A percentile compares a stretch with the other conserved stretches of the same genome.
Evolutionary conservation across 2,329 filamentous ascomycete species (phyloP).

Genomic region (Calonectria fujianensis): DNA sequence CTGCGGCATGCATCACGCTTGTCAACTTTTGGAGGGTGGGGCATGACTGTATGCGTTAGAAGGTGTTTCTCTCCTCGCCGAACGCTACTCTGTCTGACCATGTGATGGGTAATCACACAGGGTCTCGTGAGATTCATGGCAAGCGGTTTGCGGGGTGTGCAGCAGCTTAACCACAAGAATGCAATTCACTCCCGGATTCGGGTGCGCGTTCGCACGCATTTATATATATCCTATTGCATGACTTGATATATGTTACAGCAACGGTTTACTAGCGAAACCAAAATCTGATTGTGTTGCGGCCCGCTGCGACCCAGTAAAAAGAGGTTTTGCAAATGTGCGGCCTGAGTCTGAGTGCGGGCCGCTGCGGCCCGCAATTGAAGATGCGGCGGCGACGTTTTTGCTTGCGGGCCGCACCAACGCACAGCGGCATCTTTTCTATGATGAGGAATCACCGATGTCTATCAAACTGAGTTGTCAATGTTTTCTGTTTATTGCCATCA

Average conservation of each 20-base stretch:
- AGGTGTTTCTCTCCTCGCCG: not conserved
- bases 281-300: conserved; percentile 2
- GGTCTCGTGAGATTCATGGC: not conserved
- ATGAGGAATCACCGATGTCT: not conserved
- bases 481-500: not conserved
- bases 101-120: not conserved
- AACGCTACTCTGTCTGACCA: conserved; percentile 26
- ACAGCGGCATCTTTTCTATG: not conserved
- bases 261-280: not conserved
- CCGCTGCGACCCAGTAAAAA: conserved; percentile 1
- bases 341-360: not conserved
- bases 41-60: not conserved
- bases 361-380: conserved; percentile 17
- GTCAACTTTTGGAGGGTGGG: not conserved
- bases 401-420: conserved; percentile 4
- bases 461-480: not conserved
- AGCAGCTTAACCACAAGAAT: not conserved
- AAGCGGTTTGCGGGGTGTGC: not conserved
- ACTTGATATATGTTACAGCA: not conserved
- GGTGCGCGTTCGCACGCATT: not conserved
- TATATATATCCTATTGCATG: not conserved
- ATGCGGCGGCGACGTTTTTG: conserved; percentile 1
- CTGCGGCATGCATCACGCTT: not conserved
- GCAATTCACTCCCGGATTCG: not conserved
- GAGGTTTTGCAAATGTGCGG: not conserved